Evolutionary conservation across 169 alveolate genomes (phyloP), one percentile per base, ranked within the genome.

Genomic region (Cryptosporidium parvum): DNA sequence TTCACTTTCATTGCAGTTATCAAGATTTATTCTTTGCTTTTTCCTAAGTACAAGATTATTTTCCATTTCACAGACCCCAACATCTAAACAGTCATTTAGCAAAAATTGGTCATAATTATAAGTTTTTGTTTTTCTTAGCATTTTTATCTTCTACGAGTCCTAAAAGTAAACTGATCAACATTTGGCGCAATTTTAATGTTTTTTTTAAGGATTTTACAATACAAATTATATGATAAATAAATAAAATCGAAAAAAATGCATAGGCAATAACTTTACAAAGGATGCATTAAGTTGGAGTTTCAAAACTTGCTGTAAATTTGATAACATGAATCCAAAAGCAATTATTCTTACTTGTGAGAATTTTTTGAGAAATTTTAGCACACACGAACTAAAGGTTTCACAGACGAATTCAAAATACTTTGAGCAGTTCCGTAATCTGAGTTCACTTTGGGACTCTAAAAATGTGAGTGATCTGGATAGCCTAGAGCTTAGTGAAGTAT

Each of bases 371-470:
- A 23, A 26, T 21, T 10, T 56, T 56, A 10, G 37, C 67, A 56
- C 67, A 9, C 67, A 56, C 35, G 3, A 56, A 23, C 37, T 21
- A n/a, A 21, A 56, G 9, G 16, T 16, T 26, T 26, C 29, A 7
- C 37, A 53, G 26, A 9, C 5, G 9, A 52, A 73, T 33, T 31
- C 33, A 18, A 56, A 29, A 14, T 73, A 37, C 39, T 73, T 73
- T 56, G 86, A 73, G 37, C 44, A 73, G 4, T 39, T 73, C 58
- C 26, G 72, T 26, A 52, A 58, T 23, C 16, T 56, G 16, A 73
- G 18, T 29, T 59, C 52, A 14, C 23, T 73, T 73, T 59, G 44
- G 44, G 42, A 58, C 39, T 53, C 7, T 31, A 23, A 73, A 52
- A 29, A 4, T 33, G n/a, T 42, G 33, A 73, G n/a, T n/a, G 71